Conservation (phyloP, 2,329 filamentous ascomycete species). For the Celoporthe dispersa region DNA sequence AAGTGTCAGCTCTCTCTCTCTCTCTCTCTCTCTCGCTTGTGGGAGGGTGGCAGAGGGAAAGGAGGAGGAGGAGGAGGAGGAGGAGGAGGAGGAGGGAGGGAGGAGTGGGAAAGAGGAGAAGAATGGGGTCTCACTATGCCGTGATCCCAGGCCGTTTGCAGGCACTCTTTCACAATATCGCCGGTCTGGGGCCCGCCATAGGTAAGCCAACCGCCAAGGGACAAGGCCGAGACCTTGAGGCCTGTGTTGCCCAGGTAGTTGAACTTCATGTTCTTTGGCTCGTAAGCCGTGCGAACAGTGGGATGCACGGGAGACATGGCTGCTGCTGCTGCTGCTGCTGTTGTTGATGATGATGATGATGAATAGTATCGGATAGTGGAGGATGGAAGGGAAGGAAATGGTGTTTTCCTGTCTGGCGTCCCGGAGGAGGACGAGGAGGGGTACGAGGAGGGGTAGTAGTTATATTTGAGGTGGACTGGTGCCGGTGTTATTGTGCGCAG, state of each 20-base stretch:
- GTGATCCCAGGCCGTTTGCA: constrained; percentile 55
- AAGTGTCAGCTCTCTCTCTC: not conserved
- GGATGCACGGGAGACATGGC: constrained; percentile 24
- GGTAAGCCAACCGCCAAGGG: constrained; percentile 73
- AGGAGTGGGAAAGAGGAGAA: constrained; percentile 18
- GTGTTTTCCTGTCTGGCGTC: not conserved
- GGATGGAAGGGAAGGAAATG: not conserved
- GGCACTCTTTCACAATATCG: constrained; percentile 43
- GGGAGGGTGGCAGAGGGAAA: not conserved
- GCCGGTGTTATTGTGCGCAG: constrained; percentile 2
- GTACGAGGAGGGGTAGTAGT: too few relatives aligned
- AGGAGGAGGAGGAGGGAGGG: too few relatives aligned
- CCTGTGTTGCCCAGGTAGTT: constrained; percentile 73
- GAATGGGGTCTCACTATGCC: constrained; percentile 45
- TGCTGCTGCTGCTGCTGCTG: constrained; percentile 14
- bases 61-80: too few relatives aligned
- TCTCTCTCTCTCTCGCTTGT: too few relatives aligned
- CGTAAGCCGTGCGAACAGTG: constrained; percentile 36
- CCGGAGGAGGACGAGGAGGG: not conserved
- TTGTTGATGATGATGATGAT: not conserved
- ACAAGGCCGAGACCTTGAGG: constrained; percentile 74
- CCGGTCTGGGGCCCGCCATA: constrained; percentile 58
- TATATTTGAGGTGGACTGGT: not conserved
- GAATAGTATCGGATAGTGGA: not conserved
- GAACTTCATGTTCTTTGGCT: constrained; percentile 63